Evolutionary conservation across 768 basidiomycete genomes (phyloP), one percentile per base, ranked within the genome.

Genomic region (Rhodotorula paludigena): DNA sequence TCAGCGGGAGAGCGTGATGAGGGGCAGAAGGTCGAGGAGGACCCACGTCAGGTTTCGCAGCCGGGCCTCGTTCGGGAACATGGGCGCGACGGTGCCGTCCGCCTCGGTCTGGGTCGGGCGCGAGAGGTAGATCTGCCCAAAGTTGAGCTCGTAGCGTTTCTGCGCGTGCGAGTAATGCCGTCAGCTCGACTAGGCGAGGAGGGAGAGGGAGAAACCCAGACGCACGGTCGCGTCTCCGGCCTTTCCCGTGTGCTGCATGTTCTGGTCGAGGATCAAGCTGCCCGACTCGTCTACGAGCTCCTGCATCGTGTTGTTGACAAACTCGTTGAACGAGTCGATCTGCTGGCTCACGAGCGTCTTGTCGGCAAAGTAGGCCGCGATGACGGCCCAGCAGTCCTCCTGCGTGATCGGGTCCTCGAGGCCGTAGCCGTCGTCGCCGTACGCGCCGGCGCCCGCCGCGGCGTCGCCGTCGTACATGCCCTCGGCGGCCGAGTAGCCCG

Each of bases 221-320:
- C 79, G 67, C 63, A 78, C 78, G 28, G 79, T 78, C 60, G 78
- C 76, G 66, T 80, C 80, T n/a, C 74, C 80, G 51, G 87, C 85
- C 71, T 89, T 87, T 10, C 94, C 94, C 15, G 92, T 89, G 78
- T 96, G 92, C 79, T 99, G 96, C 78, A 90, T 88, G 58, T 89
- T 89, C 80, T 98, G 96, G 80, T 98, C 94, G 55, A 99, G 82
- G 72, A 94, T 92, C 76, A 99, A 85, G 75, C 91, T 90, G n/a
- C 87, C 81, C 72, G 90, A 90, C 80, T 99, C 96, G 78, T 97
- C 96, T 30, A 99, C 93, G 33, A 99, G 83, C 78, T 98, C 96
- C 80, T 98, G 94, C 92, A 99, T 96, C 21, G 92, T 97, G 74
- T 97, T 97, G 77, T 97, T 92, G 41, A 99, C 90, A 76, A 98